Evolutionary conservation across 2,329 filamentous ascomycete species (phyloP), one percentile per base, ranked within the genome.

Genomic region (Emmonsiellopsis sp.): DNA sequence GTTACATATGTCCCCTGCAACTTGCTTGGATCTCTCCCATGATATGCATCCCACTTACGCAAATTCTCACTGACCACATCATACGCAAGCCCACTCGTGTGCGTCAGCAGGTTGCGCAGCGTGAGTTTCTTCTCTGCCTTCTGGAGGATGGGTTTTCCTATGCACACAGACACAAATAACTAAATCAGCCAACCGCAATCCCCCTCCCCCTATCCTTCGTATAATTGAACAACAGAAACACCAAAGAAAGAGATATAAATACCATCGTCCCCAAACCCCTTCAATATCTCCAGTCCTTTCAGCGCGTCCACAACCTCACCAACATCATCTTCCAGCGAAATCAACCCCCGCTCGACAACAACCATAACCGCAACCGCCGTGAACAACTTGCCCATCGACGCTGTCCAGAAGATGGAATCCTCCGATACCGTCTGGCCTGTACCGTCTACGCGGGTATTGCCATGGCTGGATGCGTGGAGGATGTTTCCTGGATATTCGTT

Each of bases 371-470:
- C 48, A 13, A 42, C 21, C n/a, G 48, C 48, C 5, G 48, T 51
- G 37, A 51, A 51, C 13, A 51, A n/a, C 39, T 42, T 51, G 6
- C 17, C 14, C 47, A 55, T 58, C n/a, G 55, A 58, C 17, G 60
- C 59, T n/a, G 58, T 60, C 56, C 56, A 60, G 44, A 61, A 60
- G 4, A 56, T 57, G n/a, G 55, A 53, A 33, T 46, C 44, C 34
- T 46, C 27, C 10, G 44, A 31, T 58, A 61, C 55, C 9, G 60
- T 54, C 11, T 56, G 14, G 4, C 48, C 48, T 3, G 37, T 31
- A 7, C 37, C 37, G 10, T 51, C 48, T 42, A 42, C 36, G 31
- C 33, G 21, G 8, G 21, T 33, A 42, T 42, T 51, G 13, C 48
- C 48, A 51, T 51, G n/a, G 39, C 40, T 31, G 13, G 27, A 42